Percentiles rank a stretch among this genome's conserved stretches.
phyloP scores from a whole-genome alignment of 2,329 filamentous ascomycete species.

The Monilinia aucupariae region DNA sequence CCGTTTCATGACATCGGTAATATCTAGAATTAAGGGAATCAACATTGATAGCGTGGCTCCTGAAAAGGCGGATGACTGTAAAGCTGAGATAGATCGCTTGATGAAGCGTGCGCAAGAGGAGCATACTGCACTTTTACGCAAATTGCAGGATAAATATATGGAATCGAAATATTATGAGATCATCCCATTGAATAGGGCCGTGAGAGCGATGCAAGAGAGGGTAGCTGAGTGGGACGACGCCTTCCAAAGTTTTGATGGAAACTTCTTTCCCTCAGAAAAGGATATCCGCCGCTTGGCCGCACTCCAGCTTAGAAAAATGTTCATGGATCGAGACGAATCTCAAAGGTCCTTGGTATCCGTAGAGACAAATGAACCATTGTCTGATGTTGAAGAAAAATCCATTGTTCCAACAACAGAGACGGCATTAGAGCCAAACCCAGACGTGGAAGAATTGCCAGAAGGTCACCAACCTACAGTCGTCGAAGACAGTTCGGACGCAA shows the following conservation, averaged over 20 bases:
- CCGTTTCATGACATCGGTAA: constrained; percentile 84
- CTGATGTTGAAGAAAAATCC: constrained; percentile 44
- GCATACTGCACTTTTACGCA: constrained; percentile 64
- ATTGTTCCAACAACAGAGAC: constrained; percentile 26
- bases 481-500: constrained; percentile 43
- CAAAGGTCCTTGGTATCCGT: constrained; percentile 66
- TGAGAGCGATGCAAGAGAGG: constrained; percentile 87
- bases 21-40: constrained; percentile 76
- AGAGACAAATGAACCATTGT: constrained; percentile 55
- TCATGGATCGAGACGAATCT: constrained; percentile 76
- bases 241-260: constrained; percentile 84
- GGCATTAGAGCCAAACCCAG: constrained; percentile 44
- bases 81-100: constrained; percentile 72
- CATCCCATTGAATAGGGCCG: constrained; percentile 82
- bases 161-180: constrained; percentile 95
- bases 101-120: constrained; percentile 79
- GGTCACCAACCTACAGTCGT: constrained; percentile 57
- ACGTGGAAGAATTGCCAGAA: constrained; percentile 61
- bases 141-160: constrained; percentile 86
- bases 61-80: constrained; percentile 79
- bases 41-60: constrained; percentile 85
- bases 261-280: constrained; percentile 91
- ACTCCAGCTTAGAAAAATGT: constrained; percentile 89
- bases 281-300: constrained; percentile 90
- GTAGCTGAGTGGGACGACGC: constrained; percentile 88